These are phyloP conservation scores for Craspedostauros australis DNA, from an alignment of 108 stramenopile genomes.

Conservation along the genomic window DNA sequence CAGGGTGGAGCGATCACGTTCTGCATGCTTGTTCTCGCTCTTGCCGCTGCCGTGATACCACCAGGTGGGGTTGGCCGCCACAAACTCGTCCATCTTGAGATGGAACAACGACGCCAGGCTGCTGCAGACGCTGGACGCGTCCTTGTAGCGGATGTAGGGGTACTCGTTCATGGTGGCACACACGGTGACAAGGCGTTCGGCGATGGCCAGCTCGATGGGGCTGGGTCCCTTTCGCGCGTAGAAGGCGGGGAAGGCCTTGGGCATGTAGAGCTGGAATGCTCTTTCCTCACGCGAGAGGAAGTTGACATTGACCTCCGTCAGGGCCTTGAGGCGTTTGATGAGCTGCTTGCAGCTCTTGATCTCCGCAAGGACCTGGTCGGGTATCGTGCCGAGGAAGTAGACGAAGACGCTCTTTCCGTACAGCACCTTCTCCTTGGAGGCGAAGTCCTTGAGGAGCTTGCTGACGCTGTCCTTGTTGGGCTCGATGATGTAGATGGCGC, in stretches of 20 bases:
- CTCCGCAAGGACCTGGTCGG: slow-evolving; percentile 53
- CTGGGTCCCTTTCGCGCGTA: slow-evolving; percentile 25
- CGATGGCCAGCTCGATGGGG: slow-evolving; percentile 37
- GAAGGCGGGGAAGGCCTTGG: slow-evolving; percentile 33
- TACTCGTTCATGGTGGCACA: slow-evolving; percentile 97
- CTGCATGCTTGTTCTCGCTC: slow-evolving; percentile 35
- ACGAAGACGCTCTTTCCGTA: slow-evolving; percentile 85
- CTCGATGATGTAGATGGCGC: slow-evolving; percentile 81
- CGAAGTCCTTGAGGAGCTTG: slow-evolving; percentile 66
- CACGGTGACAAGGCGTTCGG: slow-evolving; percentile 86
- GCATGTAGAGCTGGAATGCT: slow-evolving; percentile 88
- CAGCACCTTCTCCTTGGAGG: slow-evolving; percentile 40
- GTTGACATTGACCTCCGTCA: slow-evolving; percentile 90
- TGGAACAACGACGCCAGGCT: slow-evolving; percentile 80
- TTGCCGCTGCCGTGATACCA: slow-evolving; percentile 87
- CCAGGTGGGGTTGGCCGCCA: slow-evolving; percentile 63
- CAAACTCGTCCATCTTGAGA: slow-evolving; percentile 77
- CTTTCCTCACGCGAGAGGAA: slow-evolving; percentile 86
- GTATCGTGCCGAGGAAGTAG: slow-evolving; percentile 78
- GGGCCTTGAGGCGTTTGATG: slow-evolving; percentile 74
- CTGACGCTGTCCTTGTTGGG: slow-evolving; percentile 76
- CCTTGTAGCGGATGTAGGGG: slow-evolving; percentile 87
- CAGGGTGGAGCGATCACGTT: slow-evolving; percentile 79
- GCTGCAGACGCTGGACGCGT: slow-evolving; percentile 45
- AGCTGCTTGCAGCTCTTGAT: slow-evolving; percentile 84